phyloP scores from a whole-genome alignment of 2,329 filamentous ascomycete genomes.

The Ceratocystis harringtonii region DNA sequence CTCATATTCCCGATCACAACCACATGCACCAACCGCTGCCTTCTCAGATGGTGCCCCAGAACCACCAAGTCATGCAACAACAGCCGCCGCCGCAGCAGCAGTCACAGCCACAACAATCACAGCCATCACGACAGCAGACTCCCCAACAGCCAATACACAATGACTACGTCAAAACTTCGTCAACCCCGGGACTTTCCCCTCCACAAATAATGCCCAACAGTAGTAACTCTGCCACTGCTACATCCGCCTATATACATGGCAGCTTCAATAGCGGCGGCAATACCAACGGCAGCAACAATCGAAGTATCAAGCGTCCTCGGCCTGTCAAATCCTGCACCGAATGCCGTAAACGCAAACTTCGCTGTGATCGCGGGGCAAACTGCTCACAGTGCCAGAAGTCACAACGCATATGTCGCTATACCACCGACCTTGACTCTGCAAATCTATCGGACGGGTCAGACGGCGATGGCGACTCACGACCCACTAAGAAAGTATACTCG shows the following conservation, averaged over 20 bases:
- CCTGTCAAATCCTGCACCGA: slow-evolving; percentile 43
- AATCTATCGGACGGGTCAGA: slow-evolving; percentile 38
- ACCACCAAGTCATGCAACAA: slow-evolving; percentile 5
- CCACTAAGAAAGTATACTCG: slow-evolving; percentile 21
- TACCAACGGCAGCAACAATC: slow-evolving; percentile 10
- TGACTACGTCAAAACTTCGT: slow-evolving; percentile 12
- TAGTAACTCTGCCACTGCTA: neutral
- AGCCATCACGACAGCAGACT: slow-evolving; percentile 5
- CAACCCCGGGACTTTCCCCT: slow-evolving; percentile 9
- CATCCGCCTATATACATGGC: neutral
- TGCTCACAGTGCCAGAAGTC: slow-evolving; percentile 45
- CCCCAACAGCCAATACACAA: slow-evolving; percentile 8
- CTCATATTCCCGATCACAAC: neutral
- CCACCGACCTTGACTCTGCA: slow-evolving; percentile 33
- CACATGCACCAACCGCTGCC: slow-evolving; percentile 6
- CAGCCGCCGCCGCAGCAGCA: slow-evolving; percentile 1
- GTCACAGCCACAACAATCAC: neutral
- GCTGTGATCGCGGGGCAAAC: slow-evolving; percentile 40
- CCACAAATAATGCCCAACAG: slow-evolving; percentile 3
- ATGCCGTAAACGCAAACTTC: slow-evolving; percentile 42
- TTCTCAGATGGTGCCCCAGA: neutral
- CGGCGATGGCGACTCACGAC: slow-evolving; percentile 22
- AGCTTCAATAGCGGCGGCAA: neutral
- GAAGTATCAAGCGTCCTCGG: slow-evolving; percentile 38
- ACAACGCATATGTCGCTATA: slow-evolving; percentile 37